Evolutionary conservation across 345 rosid species (phyloP).

Genomic region (Anastatica hierochuntica): DNA sequence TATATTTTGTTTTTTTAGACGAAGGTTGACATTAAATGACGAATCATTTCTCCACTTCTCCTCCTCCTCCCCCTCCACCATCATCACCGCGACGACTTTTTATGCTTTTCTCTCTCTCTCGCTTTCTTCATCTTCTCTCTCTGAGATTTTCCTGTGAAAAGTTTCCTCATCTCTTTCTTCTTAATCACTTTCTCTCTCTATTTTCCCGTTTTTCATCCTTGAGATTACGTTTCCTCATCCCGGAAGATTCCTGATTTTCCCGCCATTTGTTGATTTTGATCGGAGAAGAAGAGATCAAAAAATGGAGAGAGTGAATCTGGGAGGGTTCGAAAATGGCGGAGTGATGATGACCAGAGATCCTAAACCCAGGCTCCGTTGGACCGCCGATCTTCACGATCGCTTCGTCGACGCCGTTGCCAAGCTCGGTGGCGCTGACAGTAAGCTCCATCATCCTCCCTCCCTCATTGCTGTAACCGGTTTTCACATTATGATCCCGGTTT

Average conservation of each 20-base stretch:
- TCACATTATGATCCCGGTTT: not conserved
- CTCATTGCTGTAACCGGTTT: too few species aligned
- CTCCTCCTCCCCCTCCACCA: conserved; percentile 18
- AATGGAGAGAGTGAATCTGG: conserved; percentile 41
- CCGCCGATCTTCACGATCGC: conserved; percentile 35
- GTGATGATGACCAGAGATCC: conserved; percentile 83
- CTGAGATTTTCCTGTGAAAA: not conserved
- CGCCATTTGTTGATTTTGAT: conserved; percentile 9
- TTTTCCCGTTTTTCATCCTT: not conserved
- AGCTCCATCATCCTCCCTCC: too few species aligned
- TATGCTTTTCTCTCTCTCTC: conserved; percentile 1
- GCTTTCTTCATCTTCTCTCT: not conserved
- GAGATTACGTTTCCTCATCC: not conserved
- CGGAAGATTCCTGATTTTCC: too few species aligned
- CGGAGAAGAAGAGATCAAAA: too few species aligned
- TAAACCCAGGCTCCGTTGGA: conserved; percentile 45
- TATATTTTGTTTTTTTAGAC: too few species aligned
- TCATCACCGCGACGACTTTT: conserved; percentile 27
- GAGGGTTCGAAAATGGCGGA: conserved; percentile 40
- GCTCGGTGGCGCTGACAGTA: conserved; percentile 47
- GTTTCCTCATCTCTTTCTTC: not conserved
- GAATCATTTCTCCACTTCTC: conserved; percentile 25
- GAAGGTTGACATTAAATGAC: conserved; percentile 29
- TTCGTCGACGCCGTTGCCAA: conserved; percentile 37
- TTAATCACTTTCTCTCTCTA: not conserved